phyloP scores from a whole-genome alignment of 768 basidiomycete species.

The Boletus reticuloceps region DNA sequence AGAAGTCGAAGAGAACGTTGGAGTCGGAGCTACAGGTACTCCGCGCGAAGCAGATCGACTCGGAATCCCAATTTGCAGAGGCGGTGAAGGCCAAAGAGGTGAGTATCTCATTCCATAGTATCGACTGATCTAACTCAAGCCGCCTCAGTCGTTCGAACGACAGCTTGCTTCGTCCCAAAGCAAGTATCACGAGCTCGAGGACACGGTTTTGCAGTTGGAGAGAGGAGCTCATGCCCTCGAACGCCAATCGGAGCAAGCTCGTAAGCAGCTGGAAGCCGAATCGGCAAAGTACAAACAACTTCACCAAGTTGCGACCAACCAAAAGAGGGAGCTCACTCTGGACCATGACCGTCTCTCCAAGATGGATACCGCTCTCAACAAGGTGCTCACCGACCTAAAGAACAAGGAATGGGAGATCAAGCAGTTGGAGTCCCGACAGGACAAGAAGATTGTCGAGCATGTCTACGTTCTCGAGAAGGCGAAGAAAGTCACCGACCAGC shows the following conservation, averaged over 20 bases:
- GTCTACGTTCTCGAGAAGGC: constrained; percentile 96
- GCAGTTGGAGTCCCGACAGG: constrained; percentile 81
- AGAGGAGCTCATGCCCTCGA: constrained; percentile 74
- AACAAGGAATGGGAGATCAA: constrained; percentile 83
- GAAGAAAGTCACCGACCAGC: constrained; percentile 89
- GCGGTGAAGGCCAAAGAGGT: constrained; percentile 73
- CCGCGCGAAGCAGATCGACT: constrained; percentile 66
- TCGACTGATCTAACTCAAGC: background rate
- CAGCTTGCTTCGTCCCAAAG: constrained; percentile 69
- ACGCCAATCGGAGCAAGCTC: constrained; percentile 66
- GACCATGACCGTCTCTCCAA: constrained; percentile 68
- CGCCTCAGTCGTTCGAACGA: constrained; percentile 65
- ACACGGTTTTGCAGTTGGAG: constrained; percentile 79
- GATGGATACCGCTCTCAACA: constrained; percentile 78
- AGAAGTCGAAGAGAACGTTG: constrained; percentile 62
- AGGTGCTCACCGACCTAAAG: constrained; percentile 77
- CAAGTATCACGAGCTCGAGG: constrained; percentile 85
- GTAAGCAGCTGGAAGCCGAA: constrained; percentile 76
- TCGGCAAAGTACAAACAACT: constrained; percentile 67
- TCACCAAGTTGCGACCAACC: constrained; percentile 59
- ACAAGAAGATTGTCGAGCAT: constrained; percentile 99
- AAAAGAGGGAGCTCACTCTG: constrained; percentile 67
- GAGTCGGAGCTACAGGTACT: constrained; percentile 74
- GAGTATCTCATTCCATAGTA: constrained; percentile 13
- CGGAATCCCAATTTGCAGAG: constrained; percentile 62